Evolutionary conservation across 192 early-diverging fungal genomes (phyloP).

Genomic region (Coemansia sp.): DNA sequence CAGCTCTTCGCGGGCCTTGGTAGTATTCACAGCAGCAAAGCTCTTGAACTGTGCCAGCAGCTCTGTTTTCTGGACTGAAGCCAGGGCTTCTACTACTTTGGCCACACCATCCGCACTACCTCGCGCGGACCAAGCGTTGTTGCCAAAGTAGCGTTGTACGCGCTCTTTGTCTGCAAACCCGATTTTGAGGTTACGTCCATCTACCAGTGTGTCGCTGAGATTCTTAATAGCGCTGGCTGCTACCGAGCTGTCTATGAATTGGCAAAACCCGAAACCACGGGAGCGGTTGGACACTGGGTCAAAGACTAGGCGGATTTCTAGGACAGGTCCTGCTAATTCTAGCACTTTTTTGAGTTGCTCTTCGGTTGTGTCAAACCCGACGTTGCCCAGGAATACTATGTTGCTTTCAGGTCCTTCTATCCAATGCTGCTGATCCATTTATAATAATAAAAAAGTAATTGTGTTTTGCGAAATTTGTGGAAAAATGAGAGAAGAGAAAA

Average conservation of each 20-base stretch:
- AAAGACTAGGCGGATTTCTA: constrained; percentile 85
- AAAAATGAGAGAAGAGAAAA: not conserved
- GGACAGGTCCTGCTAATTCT: constrained; percentile 88
- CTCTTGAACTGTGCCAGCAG: too few species aligned
- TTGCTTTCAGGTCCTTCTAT: constrained; percentile 34
- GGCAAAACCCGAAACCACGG: constrained; percentile 95
- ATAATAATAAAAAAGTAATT: not conserved
- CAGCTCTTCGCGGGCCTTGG: too few species aligned
- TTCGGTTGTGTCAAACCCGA: constrained; percentile 90
- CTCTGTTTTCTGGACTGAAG: too few species aligned
- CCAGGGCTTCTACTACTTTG: too few species aligned
- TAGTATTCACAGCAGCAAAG: too few species aligned
- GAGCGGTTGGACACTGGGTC: constrained; percentile 80
- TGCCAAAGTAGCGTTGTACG: constrained; percentile 34
- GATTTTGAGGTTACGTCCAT: constrained; percentile 84
- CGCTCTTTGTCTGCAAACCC: constrained; percentile 78
- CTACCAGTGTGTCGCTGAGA: constrained; percentile 78
- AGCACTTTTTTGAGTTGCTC: constrained; percentile 93
- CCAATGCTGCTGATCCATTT: constrained; percentile 41
- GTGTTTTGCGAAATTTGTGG: not conserved
- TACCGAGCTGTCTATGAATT: constrained; percentile 88
- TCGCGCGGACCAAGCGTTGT: not conserved
- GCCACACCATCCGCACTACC: too few species aligned
- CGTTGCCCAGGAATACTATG: constrained; percentile 72
- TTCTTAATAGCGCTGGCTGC: constrained; percentile 84